Conservation (phyloP, 352 stramenopile species). For the Phytophthora aleatoria region DNA sequence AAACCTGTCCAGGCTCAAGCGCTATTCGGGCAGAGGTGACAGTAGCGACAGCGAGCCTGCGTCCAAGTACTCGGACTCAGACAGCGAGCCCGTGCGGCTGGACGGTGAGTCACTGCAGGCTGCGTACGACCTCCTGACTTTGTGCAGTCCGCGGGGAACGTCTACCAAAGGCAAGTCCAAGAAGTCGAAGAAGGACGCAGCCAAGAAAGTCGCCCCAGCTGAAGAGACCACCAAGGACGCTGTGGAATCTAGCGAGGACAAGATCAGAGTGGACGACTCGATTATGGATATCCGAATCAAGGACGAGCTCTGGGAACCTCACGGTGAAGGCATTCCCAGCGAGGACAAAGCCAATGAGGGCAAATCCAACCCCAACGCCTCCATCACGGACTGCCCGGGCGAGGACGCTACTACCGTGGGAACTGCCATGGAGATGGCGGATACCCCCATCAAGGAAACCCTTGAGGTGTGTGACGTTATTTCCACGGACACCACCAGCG, state of each 20-base stretch:
- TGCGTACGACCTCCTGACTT: conserved; percentile 69
- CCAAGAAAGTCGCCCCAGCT: neutral
- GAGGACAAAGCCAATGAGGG: conserved; percentile 1
- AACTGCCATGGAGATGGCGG: neutral
- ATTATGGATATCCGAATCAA: conserved; percentile 4
- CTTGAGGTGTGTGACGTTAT: no score
- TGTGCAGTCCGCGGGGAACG: conserved; percentile 38
- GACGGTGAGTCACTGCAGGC: conserved; percentile 75
- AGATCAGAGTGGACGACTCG: neutral
- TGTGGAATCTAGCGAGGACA: neutral
- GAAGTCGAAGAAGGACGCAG: neutral
- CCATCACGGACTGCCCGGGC: no score
- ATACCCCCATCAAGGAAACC: neutral
- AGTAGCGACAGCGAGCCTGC: conserved; percentile 25
- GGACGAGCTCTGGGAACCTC: neutral
- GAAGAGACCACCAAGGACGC: neutral
- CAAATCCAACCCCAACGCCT: conserved; percentile 1
- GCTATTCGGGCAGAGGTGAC: conserved; percentile 20
- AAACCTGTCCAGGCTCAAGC: conserved; percentile 72
- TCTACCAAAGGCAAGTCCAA: conserved; percentile 18
- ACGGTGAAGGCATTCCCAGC: neutral
- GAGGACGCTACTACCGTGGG: neutral
- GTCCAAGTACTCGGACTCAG: conserved; percentile 24
- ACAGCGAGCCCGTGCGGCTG: conserved; percentile 43
- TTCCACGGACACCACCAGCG: neutral